Evolutionary conservation across 352 stramenopile genomes (phyloP).

Genomic region (Lagenidium giganteum): DNA sequence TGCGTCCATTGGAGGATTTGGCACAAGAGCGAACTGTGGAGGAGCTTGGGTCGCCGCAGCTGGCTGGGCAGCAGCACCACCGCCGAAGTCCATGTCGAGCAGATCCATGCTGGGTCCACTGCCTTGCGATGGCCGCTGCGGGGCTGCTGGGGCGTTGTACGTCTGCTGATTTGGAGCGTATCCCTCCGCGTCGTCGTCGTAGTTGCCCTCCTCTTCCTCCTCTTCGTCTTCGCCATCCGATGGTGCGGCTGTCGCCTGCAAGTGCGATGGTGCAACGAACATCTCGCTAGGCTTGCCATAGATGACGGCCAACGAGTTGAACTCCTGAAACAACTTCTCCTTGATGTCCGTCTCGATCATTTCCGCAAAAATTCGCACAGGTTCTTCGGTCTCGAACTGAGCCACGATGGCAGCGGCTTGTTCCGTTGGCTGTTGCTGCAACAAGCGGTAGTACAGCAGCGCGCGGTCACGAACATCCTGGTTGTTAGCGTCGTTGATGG

Average conservation of each 20-base stretch:
- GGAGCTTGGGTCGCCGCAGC: constrained; percentile 8
- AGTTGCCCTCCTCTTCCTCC: constrained; percentile 37
- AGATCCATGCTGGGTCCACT: constrained; percentile 40
- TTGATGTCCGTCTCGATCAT: constrained; percentile 82
- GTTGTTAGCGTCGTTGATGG: constrained; percentile 94
- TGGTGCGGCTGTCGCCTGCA: constrained; percentile 25
- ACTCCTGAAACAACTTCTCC: constrained; percentile 92
- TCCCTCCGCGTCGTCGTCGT: constrained; percentile 34
- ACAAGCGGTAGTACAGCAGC: constrained; percentile 96
- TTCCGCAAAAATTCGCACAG: constrained; percentile 84
- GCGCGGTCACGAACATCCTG: constrained; percentile 96
- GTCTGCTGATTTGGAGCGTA: constrained; percentile 32
- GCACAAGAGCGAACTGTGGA: constrained; percentile 40
- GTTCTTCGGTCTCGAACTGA: constrained; percentile 66
- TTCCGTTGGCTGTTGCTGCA: constrained; percentile 90
- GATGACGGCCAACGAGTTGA: constrained; percentile 97
- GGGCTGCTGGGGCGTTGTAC: constrained; percentile 23
- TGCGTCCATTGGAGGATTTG: constrained; percentile 72
- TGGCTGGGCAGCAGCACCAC: constrained; percentile 5
- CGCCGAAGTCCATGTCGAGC: constrained; percentile 74
- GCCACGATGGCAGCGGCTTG: constrained; percentile 86
- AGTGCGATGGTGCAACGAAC: constrained; percentile 88
- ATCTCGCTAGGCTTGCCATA: constrained; percentile 96
- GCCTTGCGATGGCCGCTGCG: neutral
- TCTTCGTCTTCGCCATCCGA: constrained; percentile 41